Base-by-base conservation (phyloP, 176 grass and related monocot genomes). In the Aegilops longissima region DNA sequence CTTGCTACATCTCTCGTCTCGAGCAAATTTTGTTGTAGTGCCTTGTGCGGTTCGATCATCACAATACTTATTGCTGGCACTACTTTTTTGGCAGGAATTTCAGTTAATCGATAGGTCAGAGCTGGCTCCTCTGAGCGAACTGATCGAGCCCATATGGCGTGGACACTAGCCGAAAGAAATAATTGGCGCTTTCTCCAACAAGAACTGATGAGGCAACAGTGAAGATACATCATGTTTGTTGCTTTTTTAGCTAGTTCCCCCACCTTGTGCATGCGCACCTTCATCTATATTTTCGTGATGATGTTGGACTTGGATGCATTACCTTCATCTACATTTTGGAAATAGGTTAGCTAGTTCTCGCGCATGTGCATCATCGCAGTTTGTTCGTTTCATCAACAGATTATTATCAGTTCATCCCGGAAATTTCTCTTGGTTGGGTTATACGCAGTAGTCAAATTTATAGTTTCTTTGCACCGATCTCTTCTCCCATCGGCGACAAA, bases 71-170 rank as follows among this genome's bases (percentile, higher is more conserved):
- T 3, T n/a, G 6, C n/a, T 34, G 70, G 21, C 17, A 5, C 34
- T 85, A 7, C n/a, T 66, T 81, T 75, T 4, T 76, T 66, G 6
- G 75, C 86, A 98, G 97, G 97, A 96, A 85, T 99, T 99, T 77
- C 67, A 68, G 8, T 80, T 99, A 36, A 96, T 99, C 6, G 92
- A 99, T 76, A 91, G 86, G 72, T 51, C 70, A 52, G 97, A 99
- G 83, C 85, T 99, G 65, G 90, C 92, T 67, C 94, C 97, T 64
- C 97, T 99, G 11, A 86, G 83, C 24, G 92, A 99, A 47, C 79
- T 99, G 71, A 72, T 96, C 11, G 94, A 96, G 16, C 83, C 94
- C 21, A 96, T 98, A 83, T 80, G 85, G 21, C 66, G 80, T 79
- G 73, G 79, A 56, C 80, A 67, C 62, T 92, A 61, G 87, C 31